Base-by-base conservation (phyloP, 2,329 filamentous ascomycete genomes). In the Ploettnerulaceae sp. region DNA sequence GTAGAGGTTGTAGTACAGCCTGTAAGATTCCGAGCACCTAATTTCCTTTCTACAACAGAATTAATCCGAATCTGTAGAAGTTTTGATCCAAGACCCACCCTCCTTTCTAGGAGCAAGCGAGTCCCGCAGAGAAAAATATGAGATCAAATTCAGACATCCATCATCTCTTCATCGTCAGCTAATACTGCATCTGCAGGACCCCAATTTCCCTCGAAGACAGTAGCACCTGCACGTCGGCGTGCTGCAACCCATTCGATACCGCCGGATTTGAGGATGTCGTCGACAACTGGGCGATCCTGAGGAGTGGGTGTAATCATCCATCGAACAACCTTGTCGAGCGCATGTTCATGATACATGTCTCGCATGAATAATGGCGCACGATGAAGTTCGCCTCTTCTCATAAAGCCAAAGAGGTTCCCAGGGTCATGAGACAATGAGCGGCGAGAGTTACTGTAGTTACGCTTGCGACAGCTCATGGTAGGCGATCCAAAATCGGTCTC, bases 181-280 rank as follows among this genome's bases (percentile, higher is more conserved):
- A 66, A 57, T 24, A 70, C 62, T 39, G 73, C 66, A 42, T 77
- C 73, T n/a, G 71, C 82, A 24, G 91, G 91, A 3, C 93, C 93
- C 86, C 90, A 98, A 64, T 88, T 93, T 53, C 93, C 93, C 69
- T 98, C 93, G 59, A 86, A 98, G 43, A 98, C 82, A 0, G 89
- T 96, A n/a, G 93, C 93, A 34, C 89, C 87, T 8, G 89, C 87
- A 45, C 85, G 82, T 45, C 89, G 82, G 52, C 89, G 82, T 40
- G 73, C 70, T 45, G 82, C 77, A 24, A 94, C 84, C 86, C 93
- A 98, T 51, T 76, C 77, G 42, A 95, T 76, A 18, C 89, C 88
- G 38, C 82, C 80, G 1, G 82, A 77, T 35, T 77, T 69, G 36
- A 95, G 76, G 8, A 98, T 69, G 53, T 94, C 78, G 42, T 84